Base-by-base conservation (phyloP, 1,284 basidiomycete genomes). In the Hortiboletus rubellus region DNA sequence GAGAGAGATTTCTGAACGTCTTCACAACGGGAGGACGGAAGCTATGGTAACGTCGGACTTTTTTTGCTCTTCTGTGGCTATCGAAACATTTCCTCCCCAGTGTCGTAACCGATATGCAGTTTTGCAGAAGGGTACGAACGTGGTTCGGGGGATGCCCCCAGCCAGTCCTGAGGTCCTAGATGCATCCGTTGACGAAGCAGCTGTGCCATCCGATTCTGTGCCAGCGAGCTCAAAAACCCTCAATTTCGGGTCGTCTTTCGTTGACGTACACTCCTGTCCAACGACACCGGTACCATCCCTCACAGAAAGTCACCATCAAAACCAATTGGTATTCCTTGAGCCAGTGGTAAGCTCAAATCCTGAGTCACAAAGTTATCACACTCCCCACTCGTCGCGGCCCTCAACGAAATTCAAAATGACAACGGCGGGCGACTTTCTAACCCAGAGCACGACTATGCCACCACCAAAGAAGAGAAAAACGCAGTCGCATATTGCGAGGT, bases 1-100 rank as follows among this genome's bases (percentile, higher is more conserved):
- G 83, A 79, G 76, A 59, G 65, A 68, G 7, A 71, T 82, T 53
- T 80, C 80, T 54, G 70, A 70, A 30, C 72, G 69, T 49, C 63
- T 88, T 41, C 74, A 74, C 8, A 78, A 74, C 53, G 80, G 79
- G 7, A 78, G 82, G 45, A 82, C 82, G 15, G 81, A 82, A 30
- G 76, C 74, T 30, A 79, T 79, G 72, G 86, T 87, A 67, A 61
- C 8, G 49, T 52, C n/a, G 61, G n/a, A 36, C 46, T 40, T 50
- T 45, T 6, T 50, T 48, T 55, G 22, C 42, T 44, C 38, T 50
- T 34, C 40, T 33, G 24, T 31, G 37, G 40, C 31, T 17, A n/a
- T 54, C 45, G 14, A 56, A 56, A 41, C 49, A 38, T 50, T 55
- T 22, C 55, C 53, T 60, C 45, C 30, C 22, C 44, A 86, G 84